Conservation (phyloP, 164 flowering plant genomes). For the Vitis labrusca region DNA sequence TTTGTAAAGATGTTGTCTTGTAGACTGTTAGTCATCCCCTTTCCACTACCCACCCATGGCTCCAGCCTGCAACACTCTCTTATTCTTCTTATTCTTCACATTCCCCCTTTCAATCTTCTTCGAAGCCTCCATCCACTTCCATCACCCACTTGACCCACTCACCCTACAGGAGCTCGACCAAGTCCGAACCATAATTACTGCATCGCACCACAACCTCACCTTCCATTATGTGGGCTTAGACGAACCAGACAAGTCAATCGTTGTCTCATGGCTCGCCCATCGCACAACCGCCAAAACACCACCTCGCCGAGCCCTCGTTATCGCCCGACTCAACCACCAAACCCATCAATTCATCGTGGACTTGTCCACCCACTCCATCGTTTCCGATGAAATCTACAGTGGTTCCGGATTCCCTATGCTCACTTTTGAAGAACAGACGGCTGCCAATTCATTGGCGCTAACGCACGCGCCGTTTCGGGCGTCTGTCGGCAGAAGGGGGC, state of each 20-base stretch:
- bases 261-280: constrained; percentile 35
- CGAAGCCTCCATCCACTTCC: background rate
- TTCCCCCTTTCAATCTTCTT: background rate
- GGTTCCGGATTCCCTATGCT: constrained; percentile 3
- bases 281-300: constrained; percentile 13
- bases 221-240: constrained; percentile 44
- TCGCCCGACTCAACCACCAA: constrained; percentile 21
- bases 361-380: constrained; percentile 8
- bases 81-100: background rate
- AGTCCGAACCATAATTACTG: constrained; percentile 22
- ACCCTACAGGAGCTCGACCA: constrained; percentile 29
- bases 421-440: background rate
- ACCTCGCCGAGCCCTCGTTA: constrained; percentile 50
- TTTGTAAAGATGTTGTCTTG: too few relatives aligned
- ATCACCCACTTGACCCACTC: constrained; percentile 45
- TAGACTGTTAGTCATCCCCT: too few relatives aligned
- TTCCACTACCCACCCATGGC: background rate
- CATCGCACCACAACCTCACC: constrained; percentile 17
- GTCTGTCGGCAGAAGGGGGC: constrained; percentile 32
- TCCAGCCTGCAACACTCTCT: background rate
- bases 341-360: constrained; percentile 50
- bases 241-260: constrained; percentile 33
- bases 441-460: background rate
- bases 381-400: background rate
- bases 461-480: constrained; percentile 1